Conservation (phyloP, 768 basidiomycete genomes). For the Lactarius evosmus region DNA sequence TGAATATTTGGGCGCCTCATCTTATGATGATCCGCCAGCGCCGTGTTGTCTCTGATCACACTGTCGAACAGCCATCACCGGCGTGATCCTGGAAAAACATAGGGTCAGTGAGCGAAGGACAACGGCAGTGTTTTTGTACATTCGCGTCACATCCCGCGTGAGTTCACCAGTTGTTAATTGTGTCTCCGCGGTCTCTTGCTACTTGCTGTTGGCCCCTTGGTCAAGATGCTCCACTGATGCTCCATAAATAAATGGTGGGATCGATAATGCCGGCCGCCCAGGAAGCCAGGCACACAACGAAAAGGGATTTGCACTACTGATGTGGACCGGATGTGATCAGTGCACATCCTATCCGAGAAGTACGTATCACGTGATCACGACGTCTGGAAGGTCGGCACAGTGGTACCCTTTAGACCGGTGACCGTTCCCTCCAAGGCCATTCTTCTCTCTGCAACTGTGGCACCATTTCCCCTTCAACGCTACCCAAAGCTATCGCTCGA, state of each 20-base stretch:
- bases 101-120: neutral
- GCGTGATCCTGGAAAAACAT: neutral
- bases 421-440: too few relatives aligned
- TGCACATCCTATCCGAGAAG: constrained; percentile 11
- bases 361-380: neutral
- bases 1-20: neutral
- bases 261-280: neutral
- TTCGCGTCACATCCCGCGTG: neutral
- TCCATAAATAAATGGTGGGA: neutral
- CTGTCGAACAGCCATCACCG: neutral
- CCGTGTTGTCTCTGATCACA: neutral
- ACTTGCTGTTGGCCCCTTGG: neutral
- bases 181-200: neutral
- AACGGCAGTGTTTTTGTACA: neutral
- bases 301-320: too few relatives aligned
- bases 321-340: constrained; percentile 15
- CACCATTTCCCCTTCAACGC: too few relatives aligned
- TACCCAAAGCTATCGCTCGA: constrained; percentile 23
- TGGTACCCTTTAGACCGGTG: too few relatives aligned
- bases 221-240: neutral
- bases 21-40: neutral
- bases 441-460: constrained; percentile 29
- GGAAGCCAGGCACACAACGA: too few relatives aligned
- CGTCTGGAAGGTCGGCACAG: too few relatives aligned
- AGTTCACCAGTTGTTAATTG: neutral